Base-by-base conservation (phyloP, 768 basidiomycete genomes). In the Scleroderma bovista region DNA sequence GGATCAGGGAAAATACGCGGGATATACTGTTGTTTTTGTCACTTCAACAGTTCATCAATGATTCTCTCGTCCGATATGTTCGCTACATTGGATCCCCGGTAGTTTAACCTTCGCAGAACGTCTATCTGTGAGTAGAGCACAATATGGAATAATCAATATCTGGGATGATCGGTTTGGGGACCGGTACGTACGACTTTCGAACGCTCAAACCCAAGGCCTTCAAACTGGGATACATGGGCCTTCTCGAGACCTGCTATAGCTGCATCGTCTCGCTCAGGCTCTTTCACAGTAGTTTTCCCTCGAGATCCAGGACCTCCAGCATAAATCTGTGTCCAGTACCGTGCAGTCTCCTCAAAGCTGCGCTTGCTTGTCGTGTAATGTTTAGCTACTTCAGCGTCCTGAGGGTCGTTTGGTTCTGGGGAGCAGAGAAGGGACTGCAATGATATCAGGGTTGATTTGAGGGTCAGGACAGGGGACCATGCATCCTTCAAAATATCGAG, bases 371-470 rank as follows among this genome's bases (percentile, higher is more conserved):
- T 91, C 67, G 89, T 87, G 60, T 89, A 98, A 63, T 96, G 95
- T 66, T 96, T 97, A 12, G 94, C 94, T 11, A 98, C 94, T 70
- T 98, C 93, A 0, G 94, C 95, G 62, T 98, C 95, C 70, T 97
- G 94, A 1, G 94, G 95, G 63, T 97, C 95, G 55, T 88, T 89
- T 8, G 95, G 94, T 64, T 96, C 93, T 1, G 95, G 95, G 9
- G 86, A 88, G 68, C 93, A 95, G 16, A 98, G 75, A 20, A 97
- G 76, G 34, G 88, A 91, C 66, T 97, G 95, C 13, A 98, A 78
- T 2, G 92, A 94, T 64, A 98, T 94, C 60, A 98, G 72, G 1
- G 95, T 97, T 38, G 91, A 93, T 68, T 96, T 97, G 63, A 98
- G 84, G 2, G 94, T 96, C 51, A 96, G 79, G 29, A 97, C 93